Evolutionary conservation across 2,329 filamentous ascomycete species (phyloP), one percentile per base, ranked within the genome.

Genomic region (Magnaporthiopsis rhizophila): DNA sequence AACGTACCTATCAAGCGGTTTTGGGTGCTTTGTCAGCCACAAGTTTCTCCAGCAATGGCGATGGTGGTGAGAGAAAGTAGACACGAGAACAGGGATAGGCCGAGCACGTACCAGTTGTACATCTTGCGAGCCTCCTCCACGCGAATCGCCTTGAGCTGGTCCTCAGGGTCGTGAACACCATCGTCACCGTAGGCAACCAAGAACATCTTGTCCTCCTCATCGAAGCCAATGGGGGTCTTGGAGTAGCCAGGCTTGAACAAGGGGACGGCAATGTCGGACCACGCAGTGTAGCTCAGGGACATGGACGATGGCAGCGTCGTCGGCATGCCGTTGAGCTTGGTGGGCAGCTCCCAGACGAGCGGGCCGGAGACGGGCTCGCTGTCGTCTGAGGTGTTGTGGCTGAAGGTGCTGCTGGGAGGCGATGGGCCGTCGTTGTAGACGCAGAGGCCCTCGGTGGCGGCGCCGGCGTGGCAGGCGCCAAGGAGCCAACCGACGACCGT

Each of bases 401-500:
- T 71, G 71, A 74, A 78, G 63, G 69, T 71, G 61, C 75, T 71
- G 30, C 74, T 71, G 56, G 71, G 74, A 12, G 75, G 74, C 15
- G 74, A 74, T 21, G 73, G 65, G 58, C 75, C 74, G 68, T 75
- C 77, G 8, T 73, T 70, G 7, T 59, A 60, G 30, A 72, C 71
- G 65, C 72, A 76, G 3, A 72, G 71, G 69, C 73, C 75, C 65
- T 74, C 66, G 24, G 75, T 38, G 28, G 36, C 74, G 21, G 76
- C 74, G 7, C 76, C 75, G 24, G 74, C 66, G 58, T 76, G 74
- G 68, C 76, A 78, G 7, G 74, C 71, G 4, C 57, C 59, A n/a
- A 72, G 71, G 65, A 71, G 74, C 4, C 71, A 71, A 69, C 74
- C 75, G 65, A 74, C 66, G 24, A 76, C 66, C 28, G 66, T 66